Evolutionary conservation across 176 grass and related monocot species (phyloP).

Genomic region (Secale cereale): DNA sequence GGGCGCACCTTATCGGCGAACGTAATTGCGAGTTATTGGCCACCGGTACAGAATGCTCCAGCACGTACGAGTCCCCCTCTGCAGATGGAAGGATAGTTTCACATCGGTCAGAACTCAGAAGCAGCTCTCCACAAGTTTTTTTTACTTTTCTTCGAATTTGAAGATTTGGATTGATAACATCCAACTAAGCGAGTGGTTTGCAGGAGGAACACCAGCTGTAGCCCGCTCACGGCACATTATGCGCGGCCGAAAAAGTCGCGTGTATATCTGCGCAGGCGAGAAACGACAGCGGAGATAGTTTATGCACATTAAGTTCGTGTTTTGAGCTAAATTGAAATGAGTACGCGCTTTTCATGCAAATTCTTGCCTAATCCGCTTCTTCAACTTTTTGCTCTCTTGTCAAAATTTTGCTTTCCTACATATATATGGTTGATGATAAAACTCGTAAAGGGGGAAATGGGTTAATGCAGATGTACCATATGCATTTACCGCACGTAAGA

Average conservation of each 20-base stretch:
- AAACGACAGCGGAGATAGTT: not conserved
- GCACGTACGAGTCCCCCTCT: not conserved
- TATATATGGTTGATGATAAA: not conserved
- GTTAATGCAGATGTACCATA: too few species aligned
- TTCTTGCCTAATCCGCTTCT: not conserved
- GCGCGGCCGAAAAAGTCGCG: not conserved
- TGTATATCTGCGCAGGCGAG: not conserved
- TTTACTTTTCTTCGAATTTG: not conserved
- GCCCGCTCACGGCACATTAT: not conserved
- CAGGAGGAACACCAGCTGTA: not conserved
- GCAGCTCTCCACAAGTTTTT: not conserved
- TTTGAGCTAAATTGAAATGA: too few species aligned
- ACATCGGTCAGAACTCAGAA: not conserved
- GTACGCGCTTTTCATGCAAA: not conserved
- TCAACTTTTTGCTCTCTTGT: not conserved
- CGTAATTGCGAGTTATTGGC: slow-evolving; percentile 1
- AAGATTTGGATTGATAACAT: not conserved
- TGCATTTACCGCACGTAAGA: not conserved
- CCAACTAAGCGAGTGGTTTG: not conserved
- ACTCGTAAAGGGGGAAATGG: not conserved
- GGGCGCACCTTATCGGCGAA: not conserved
- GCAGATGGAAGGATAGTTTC: not conserved
- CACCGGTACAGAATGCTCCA: not conserved
- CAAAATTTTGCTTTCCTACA: not conserved
- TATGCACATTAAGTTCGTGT: not conserved